Evolutionary conservation across 768 basidiomycete genomes (phyloP), one percentile per base, ranked within the genome.

Genomic region (Hortiboletus campestris): DNA sequence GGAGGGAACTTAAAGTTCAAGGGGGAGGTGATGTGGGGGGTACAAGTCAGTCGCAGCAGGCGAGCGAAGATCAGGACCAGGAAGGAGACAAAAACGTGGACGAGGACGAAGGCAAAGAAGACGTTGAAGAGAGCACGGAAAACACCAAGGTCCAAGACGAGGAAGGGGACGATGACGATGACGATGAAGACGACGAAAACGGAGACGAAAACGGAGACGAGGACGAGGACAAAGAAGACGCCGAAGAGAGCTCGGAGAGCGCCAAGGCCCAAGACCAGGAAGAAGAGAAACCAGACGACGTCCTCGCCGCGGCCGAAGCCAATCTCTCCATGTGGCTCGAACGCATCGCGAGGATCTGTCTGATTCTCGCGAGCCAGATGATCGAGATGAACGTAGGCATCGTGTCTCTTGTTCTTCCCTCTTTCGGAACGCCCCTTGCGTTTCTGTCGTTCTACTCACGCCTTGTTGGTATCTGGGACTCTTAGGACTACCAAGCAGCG

Each of bases 281-380:
- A 10, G 5, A 17, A 29, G 63, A 55, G 20, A 38, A 58, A 49
- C 36, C 8, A n/a, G 62, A 62, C 51, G 62, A 56, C 16, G 56
- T 54, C 29, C 67, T 69, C 40, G 50, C 41, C 3, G 61, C 73
- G 4, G 68, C 68, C 17, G 66, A 70, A 45, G 65, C 69, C 32
- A 72, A 71, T 32, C 68, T 77, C 19, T 76, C 78, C 48, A 91
- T 92, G 89, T 94, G 91, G 91, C 84, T 84, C 56, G 91, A 94
- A 69, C 82, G 91, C 53, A 84, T 85, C 4, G 81, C 86, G 16
- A 76, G 91, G 46, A 74, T 93, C n/a, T 83, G 80, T 51, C 68
- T 94, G 51, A 91, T 92, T 57, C 79, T 91, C 45, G 89, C 90
- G 2, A 88, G 87, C 35, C 89, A 93, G 71, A 72, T 93, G 65